A percentile compares a stretch with the other conserved stretches of the same genome.
Conservation (phyloP, 371 early-diverging fungal genomes). For the Umbelopsis sp. region DNA sequence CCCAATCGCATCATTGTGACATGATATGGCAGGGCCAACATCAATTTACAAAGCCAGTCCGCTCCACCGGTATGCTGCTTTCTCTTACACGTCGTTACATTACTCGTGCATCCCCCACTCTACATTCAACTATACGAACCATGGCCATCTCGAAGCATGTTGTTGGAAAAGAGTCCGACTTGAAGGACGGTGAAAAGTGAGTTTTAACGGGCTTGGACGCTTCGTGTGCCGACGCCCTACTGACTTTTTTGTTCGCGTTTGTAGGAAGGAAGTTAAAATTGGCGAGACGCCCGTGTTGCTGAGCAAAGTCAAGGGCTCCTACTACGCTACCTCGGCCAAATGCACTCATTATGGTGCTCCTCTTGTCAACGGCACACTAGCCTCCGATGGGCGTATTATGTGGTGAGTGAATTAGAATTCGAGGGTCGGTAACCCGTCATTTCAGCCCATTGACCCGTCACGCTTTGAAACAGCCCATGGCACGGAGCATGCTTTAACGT, state of each 20-base stretch:
- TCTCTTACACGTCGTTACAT: conserved; percentile 15
- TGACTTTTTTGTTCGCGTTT: too few species aligned
- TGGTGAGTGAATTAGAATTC: conserved; percentile 24
- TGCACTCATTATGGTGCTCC: conserved; percentile 38
- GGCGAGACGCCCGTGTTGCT: conserved; percentile 24
- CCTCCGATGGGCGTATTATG: conserved; percentile 36
- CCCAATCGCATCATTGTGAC: conserved; percentile 13
- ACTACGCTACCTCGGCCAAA: conserved; percentile 34
- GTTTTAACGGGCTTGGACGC: background rate
- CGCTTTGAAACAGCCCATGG: conserved; percentile 28
- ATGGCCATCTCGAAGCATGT: conserved; percentile 16
- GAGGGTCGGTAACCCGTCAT: background rate
- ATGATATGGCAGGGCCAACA: too few species aligned
- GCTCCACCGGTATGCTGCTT: background rate
- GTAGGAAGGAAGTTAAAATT: conserved; percentile 28
- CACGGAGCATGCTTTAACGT: conserved; percentile 62
- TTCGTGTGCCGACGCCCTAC: background rate
- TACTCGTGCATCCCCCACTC: conserved; percentile 10
- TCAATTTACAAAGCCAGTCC: background rate
- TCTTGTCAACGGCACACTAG: conserved; percentile 21
- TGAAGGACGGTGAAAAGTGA: conserved; percentile 25
- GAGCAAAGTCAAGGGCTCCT: conserved; percentile 25
- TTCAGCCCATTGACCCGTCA: background rate
- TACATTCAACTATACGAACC: background rate
- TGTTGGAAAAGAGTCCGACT: conserved; percentile 22